Evolutionary conservation across 306 rosid genomes (phyloP).

Genomic region (Corylus avellana): DNA sequence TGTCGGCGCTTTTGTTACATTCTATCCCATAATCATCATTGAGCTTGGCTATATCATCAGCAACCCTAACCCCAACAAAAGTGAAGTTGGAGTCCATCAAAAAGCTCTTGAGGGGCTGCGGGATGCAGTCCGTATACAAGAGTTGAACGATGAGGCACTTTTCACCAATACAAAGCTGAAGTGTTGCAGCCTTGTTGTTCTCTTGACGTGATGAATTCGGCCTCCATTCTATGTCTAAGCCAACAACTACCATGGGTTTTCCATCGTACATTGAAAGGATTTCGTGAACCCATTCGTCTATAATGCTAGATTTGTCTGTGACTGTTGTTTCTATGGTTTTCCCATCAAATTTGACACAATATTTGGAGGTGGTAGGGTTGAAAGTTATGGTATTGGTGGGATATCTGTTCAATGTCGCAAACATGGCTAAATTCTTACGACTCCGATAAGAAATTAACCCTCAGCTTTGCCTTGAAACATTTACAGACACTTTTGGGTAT

Average conservation of each 20-base stretch:
- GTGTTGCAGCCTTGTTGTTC: conserved; percentile 2
- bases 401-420: not conserved
- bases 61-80: conserved; percentile 33
- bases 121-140: not conserved
- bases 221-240: not conserved
- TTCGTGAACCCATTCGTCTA: not conserved
- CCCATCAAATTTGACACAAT: not conserved
- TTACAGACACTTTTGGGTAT: no score
- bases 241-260: not conserved
- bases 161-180: conserved; percentile 26
- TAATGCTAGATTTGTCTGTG: not conserved
- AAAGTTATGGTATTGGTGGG: not conserved
- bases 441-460: no score
- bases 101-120: not conserved
- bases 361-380: not conserved
- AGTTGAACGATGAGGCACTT: conserved; percentile 31
- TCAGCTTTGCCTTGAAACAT: no score
- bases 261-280: not conserved
- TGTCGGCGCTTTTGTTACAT: conserved; percentile 3
- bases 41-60: not conserved
- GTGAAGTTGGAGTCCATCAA: not conserved
- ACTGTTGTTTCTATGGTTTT: not conserved
- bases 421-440: not conserved
- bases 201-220: not conserved
- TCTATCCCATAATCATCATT: conserved; percentile 10